Conservation (phyloP, 345 rosid species). For the Laguncularia racemosa region DNA sequence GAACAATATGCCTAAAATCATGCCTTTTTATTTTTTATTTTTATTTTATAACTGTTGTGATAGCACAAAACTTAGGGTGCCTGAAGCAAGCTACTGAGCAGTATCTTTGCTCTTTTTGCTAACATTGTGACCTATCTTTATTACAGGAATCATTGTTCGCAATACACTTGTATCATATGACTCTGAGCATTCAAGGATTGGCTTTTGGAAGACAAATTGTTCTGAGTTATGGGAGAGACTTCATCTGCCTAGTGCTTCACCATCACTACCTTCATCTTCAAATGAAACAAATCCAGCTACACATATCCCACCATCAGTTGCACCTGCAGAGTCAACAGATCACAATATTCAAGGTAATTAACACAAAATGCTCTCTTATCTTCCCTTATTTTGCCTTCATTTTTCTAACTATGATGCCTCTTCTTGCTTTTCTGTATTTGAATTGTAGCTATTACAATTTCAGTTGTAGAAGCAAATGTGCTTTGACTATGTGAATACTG, state of each 20-base stretch:
- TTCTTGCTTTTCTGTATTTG: background rate
- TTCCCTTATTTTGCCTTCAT: background rate
- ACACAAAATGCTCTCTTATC: conserved; percentile 3
- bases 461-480: too few relatives aligned
- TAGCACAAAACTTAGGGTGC: too few relatives aligned
- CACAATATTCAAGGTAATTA: conserved; percentile 34
- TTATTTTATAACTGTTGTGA: too few relatives aligned
- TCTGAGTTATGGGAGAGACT: conserved; percentile 82
- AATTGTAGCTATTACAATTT: too few relatives aligned
- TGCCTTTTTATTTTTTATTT: too few relatives aligned
- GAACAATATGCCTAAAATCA: too few relatives aligned
- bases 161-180: conserved; percentile 89
- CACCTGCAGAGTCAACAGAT: conserved; percentile 26
- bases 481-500: too few relatives aligned
- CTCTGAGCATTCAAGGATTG: conserved; percentile 70
- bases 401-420: background rate
- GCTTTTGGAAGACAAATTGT: conserved; percentile 98
- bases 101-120: background rate
- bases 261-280: conserved; percentile 35
- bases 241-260: conserved; percentile 34
- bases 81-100: too few relatives aligned
- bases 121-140: background rate
- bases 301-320: conserved; percentile 24
- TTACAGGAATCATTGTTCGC: conserved; percentile 72
- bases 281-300: conserved; percentile 22